Conservation (phyloP, 1,284 basidiomycete genomes). For the Schizophyllum commune region DNA sequence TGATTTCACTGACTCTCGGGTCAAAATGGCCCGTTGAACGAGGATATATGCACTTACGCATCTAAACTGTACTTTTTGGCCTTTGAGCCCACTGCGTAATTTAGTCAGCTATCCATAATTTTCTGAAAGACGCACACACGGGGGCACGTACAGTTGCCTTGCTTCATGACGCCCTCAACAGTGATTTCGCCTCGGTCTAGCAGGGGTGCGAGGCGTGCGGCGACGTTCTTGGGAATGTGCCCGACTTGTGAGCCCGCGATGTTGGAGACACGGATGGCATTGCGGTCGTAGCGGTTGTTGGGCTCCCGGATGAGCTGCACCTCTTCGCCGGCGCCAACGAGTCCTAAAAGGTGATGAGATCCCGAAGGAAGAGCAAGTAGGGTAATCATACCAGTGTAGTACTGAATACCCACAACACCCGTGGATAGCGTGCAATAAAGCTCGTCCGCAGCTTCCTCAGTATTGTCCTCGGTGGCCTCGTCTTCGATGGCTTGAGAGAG, state of each 20-base stretch:
- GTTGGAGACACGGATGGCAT: conserved; percentile 76
- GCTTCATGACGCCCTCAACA: conserved; percentile 69
- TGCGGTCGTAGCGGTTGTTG: conserved; percentile 61
- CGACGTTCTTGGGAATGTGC: conserved; percentile 64
- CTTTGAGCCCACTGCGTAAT: conserved; percentile 16
- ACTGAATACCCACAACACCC: conserved; percentile 75
- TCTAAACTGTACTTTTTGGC: conserved; percentile 43
- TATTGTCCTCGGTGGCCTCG: conserved; percentile 33
- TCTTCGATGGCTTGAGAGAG: conserved; percentile 21
- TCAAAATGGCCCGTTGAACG: conserved; percentile 2
- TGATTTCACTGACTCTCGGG: conserved; percentile 42
- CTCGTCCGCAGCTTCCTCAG: conserved; percentile 51
- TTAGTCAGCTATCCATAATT: neutral
- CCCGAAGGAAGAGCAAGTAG: neutral
- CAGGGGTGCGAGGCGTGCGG: conserved; percentile 55
- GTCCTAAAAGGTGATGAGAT: conserved; percentile 30
- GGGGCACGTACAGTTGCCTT: conserved; percentile 56
- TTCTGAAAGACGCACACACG: neutral
- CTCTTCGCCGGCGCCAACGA: conserved; percentile 73
- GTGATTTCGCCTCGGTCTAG: conserved; percentile 58
- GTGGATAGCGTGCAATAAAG: conserved; percentile 53
- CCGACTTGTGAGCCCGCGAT: conserved; percentile 70
- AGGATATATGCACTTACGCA: conserved; percentile 34
- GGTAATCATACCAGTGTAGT: conserved; percentile 53
- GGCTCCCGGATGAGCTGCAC: conserved; percentile 70